A percentile compares a stretch with the other conserved stretches of the same genome.
These are phyloP conservation scores for Dictyostelium brefeldianum DNA, from an alignment of 78 protist genomes.

Conservation along the genomic window DNA sequence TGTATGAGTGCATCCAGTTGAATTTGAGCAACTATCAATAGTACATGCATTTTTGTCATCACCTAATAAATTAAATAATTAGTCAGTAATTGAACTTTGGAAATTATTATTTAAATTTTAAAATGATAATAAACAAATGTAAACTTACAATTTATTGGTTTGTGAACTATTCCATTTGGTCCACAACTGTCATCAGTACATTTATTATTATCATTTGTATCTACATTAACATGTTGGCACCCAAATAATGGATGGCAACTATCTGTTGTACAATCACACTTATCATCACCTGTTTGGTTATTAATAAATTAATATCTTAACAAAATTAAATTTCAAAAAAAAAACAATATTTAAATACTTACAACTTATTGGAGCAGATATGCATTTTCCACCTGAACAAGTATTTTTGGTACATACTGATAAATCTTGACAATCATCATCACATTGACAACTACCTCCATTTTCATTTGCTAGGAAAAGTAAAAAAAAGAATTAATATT, in stretches of 20 bases:
- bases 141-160: background rate
- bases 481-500: background rate
- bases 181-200: conserved; percentile 10
- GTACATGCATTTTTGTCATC: conserved; percentile 69
- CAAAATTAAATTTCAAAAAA: background rate
- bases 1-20: conserved; percentile 40
- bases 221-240: background rate
- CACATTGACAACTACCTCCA: background rate
- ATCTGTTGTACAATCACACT: conserved; percentile 16
- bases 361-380: background rate
- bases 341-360: background rate
- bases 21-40: conserved; percentile 3
- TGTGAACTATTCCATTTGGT: background rate
- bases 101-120: background rate
- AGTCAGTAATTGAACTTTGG: conserved; percentile 31
- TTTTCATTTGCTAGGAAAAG: background rate
- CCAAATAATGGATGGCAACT: background rate
- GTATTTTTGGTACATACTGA: conserved; percentile 21
- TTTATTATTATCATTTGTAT: conserved; percentile 7
- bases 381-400: conserved; percentile 16
- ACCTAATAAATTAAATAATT: background rate
- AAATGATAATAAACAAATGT: background rate
- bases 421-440: background rate
- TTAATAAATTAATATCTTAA: background rate
- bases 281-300: background rate